These are phyloP conservation scores for Bipolaris victoriae DNA, from an alignment of 2,329 filamentous ascomycete species.

Conservation along the genomic window DNA sequence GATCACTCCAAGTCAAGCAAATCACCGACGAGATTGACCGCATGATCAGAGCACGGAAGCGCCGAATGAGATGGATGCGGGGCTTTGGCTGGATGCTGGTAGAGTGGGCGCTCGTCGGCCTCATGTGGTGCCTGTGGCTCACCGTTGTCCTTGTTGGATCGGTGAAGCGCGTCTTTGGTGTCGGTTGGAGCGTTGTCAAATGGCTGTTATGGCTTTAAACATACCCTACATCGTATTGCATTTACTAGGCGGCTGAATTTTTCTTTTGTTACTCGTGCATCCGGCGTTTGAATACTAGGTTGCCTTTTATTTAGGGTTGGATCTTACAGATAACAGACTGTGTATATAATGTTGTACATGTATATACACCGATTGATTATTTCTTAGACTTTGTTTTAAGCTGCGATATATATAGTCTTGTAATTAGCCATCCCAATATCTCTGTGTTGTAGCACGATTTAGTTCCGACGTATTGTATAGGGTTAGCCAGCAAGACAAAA, in stretches of 20 bases:
- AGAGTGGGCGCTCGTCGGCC: slow-evolving; percentile 84
- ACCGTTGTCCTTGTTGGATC: slow-evolving; percentile 78
- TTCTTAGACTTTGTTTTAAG: not conserved
- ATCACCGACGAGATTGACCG: slow-evolving; percentile 75
- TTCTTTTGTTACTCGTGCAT: slow-evolving; percentile 3
- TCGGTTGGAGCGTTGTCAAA: slow-evolving; percentile 64
- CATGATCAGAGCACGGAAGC: slow-evolving; percentile 73
- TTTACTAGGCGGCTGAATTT: slow-evolving; percentile 4
- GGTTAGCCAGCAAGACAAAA: not conserved
- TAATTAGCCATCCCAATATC: slow-evolving; percentile 1
- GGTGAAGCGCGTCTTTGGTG: slow-evolving; percentile 67
- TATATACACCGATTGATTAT: slow-evolving; percentile 1
- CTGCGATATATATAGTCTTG: slow-evolving; percentile 5
- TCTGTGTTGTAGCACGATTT: not conserved
- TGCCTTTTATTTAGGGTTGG: slow-evolving; percentile 1
- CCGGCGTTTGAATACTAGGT: slow-evolving; percentile 3
- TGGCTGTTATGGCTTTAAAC: slow-evolving; percentile 77
- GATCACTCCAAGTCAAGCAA: slow-evolving; percentile 79
- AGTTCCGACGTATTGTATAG: not conserved
- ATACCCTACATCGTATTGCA: slow-evolving; percentile 4
- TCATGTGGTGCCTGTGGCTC: slow-evolving; percentile 96
- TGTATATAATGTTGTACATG: slow-evolving; percentile 10
- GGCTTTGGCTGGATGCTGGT: slow-evolving; percentile 79
- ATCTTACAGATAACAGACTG: slow-evolving; percentile 7
- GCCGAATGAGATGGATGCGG: slow-evolving; percentile 76